These are phyloP conservation scores for Amyloporia xantha DNA, from an alignment of 768 basidiomycete species.

Conservation along the genomic window DNA sequence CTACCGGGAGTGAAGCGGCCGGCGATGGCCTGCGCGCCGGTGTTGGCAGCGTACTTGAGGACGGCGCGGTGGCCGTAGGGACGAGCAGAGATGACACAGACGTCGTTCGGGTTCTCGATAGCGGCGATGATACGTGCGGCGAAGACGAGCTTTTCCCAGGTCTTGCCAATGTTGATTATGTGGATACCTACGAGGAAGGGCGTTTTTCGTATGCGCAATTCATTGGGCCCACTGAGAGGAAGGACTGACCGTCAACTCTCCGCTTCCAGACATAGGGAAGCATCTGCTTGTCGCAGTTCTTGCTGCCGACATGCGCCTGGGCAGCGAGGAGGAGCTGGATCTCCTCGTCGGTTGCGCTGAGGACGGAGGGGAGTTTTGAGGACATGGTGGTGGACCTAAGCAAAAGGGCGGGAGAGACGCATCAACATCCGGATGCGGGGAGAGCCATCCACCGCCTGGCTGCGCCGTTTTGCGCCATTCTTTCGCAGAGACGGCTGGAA, in stretches of 20 bases:
- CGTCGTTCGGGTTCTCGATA: conserved; percentile 96
- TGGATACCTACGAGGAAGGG: conserved; percentile 66
- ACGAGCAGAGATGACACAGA: conserved; percentile 96
- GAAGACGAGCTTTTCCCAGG: conserved; percentile 98
- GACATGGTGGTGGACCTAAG: conserved; percentile 40
- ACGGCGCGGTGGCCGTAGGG: conserved; percentile 99
- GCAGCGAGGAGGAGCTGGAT: conserved; percentile 93
- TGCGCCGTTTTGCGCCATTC: conserved; percentile 19
- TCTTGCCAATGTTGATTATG: conserved; percentile 98
- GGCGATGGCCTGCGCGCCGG: conserved; percentile 97
- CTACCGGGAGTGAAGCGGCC: conserved; percentile 99
- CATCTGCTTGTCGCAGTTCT: conserved; percentile 99
- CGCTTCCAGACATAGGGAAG: conserved; percentile 97
- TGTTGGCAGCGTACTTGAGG: conserved; percentile 97
- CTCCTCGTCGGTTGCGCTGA: conserved; percentile 95
- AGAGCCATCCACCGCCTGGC: conserved; percentile 30
- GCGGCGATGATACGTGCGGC: conserved; percentile 97
- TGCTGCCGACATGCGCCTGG: conserved; percentile 94
- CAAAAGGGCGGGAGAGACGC: conserved; percentile 8
- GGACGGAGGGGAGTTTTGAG: conserved; percentile 90
- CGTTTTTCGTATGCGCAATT: conserved; percentile 1
- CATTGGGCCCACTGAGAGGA: no score
- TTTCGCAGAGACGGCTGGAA: conserved; percentile 16
- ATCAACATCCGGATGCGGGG: conserved; percentile 30
- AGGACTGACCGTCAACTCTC: conserved; percentile 81